Evolutionary conservation across 2,329 filamentous ascomycete genomes (phyloP).

Genomic region (Exophiala mesophila): DNA sequence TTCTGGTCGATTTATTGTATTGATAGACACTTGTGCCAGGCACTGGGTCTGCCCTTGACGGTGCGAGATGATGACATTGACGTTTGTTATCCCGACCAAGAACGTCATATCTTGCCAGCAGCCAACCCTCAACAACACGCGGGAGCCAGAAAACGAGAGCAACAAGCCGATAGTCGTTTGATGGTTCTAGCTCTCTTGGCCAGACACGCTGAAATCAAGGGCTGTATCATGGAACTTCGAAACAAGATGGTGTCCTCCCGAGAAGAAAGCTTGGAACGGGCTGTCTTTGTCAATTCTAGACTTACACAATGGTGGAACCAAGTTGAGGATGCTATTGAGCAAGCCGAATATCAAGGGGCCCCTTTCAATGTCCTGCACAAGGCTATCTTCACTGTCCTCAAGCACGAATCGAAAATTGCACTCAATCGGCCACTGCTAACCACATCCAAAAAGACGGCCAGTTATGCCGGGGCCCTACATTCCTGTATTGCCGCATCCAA

Average conservation of each 20-base stretch:
- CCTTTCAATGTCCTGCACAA: slow-evolving; percentile 35
- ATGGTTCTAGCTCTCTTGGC: slow-evolving; percentile 39
- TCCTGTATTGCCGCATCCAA: slow-evolving; percentile 49
- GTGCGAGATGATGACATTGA: slow-evolving; percentile 56
- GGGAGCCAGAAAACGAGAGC: neutral
- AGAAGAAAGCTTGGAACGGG: slow-evolving; percentile 40
- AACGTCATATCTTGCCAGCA: slow-evolving; percentile 35
- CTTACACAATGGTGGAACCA: slow-evolving; percentile 52
- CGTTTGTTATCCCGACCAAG: slow-evolving; percentile 51
- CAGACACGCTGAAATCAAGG: slow-evolving; percentile 47
- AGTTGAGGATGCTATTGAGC: slow-evolving; percentile 46
- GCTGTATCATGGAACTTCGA: slow-evolving; percentile 49
- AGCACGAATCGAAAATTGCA: slow-evolving; percentile 49
- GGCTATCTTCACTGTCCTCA: slow-evolving; percentile 41
- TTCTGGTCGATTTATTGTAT: slow-evolving; percentile 57
- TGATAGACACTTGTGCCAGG: slow-evolving; percentile 53
- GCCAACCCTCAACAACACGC: neutral
- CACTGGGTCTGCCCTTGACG: slow-evolving; percentile 51
- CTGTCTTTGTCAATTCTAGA: slow-evolving; percentile 45
- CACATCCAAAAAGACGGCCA: slow-evolving; percentile 38
- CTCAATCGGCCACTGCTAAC: slow-evolving; percentile 50
- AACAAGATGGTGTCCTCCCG: slow-evolving; percentile 49
- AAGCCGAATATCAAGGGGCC: slow-evolving; percentile 27
- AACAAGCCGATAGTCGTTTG: slow-evolving; percentile 28
- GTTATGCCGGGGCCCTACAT: slow-evolving; percentile 47